Percentiles rank a stretch among this genome's conserved stretches.
Conservation (phyloP, 495 filamentous ascomycete genomes). For the Penicillium diatomitis region DNA sequence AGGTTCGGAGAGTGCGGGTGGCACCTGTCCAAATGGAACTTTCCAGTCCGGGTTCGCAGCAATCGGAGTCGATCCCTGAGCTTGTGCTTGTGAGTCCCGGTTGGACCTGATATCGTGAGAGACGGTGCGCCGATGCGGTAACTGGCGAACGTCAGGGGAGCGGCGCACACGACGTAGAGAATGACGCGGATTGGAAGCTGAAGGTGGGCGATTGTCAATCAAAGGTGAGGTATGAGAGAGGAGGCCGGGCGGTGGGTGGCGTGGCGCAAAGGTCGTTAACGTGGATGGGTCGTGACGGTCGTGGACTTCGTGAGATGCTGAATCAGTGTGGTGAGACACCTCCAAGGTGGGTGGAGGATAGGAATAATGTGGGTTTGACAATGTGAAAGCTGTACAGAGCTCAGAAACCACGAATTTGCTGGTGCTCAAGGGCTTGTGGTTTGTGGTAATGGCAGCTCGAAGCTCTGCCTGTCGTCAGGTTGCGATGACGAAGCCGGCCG, state of each 20-base stretch:
- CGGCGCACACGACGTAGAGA: slow-evolving; percentile 43
- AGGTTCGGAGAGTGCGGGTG: slow-evolving; percentile 28
- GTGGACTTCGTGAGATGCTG: slow-evolving; percentile 50
- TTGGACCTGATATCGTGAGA: slow-evolving; percentile 25
- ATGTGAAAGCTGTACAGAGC: slow-evolving; percentile 20
- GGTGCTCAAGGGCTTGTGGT: slow-evolving; percentile 2
- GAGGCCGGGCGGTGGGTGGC: slow-evolving; percentile 45
- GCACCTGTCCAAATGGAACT: slow-evolving; percentile 20
- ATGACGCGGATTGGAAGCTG: slow-evolving; percentile 40
- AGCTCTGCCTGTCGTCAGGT: neutral
- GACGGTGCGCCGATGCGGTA: slow-evolving; percentile 27
- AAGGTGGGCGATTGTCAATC: slow-evolving; percentile 38
- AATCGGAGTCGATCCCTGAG: slow-evolving; percentile 23
- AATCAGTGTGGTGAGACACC: slow-evolving; percentile 32
- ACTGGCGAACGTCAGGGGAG: slow-evolving; percentile 19
- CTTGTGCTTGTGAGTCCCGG: slow-evolving; percentile 11
- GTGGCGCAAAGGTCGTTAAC: slow-evolving; percentile 43
- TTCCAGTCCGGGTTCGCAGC: slow-evolving; percentile 14
- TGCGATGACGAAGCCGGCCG: neutral
- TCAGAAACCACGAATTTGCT: slow-evolving; percentile 1
- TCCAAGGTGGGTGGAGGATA: slow-evolving; percentile 19
- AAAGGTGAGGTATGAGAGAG: slow-evolving; percentile 23
- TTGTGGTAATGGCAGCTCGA: slow-evolving; percentile 8
- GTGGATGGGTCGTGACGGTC: slow-evolving; percentile 45
- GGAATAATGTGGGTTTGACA: slow-evolving; percentile 20